Percentiles rank a stretch among this genome's conserved stretches.
These are phyloP conservation scores for Pisolithus thermaeus DNA, from an alignment of 1,284 basidiomycete genomes.

Conservation along the genomic window DNA sequence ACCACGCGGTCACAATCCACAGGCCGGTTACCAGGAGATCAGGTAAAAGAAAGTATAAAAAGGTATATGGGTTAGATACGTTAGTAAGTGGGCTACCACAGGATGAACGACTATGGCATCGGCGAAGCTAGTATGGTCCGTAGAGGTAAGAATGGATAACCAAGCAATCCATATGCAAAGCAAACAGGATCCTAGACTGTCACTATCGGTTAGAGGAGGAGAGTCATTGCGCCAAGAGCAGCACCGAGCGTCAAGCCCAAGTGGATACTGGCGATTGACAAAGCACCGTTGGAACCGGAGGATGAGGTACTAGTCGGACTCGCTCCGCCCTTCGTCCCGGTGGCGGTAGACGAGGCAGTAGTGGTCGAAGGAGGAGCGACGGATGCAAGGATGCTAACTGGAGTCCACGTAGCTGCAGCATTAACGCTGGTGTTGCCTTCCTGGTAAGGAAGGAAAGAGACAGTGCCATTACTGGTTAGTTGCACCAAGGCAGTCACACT, in stretches of 20 bases:
- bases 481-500: conserved; percentile 70
- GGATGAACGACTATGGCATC: background rate
- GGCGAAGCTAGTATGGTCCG: background rate
- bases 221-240: conserved; percentile 14
- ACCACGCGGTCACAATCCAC: background rate
- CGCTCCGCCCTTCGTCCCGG: conserved; percentile 13
- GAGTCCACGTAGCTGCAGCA: conserved; percentile 44
- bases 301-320: conserved; percentile 9
- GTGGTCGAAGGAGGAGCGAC: conserved; percentile 26
- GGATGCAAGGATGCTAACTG: conserved; percentile 33
- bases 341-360: conserved; percentile 12
- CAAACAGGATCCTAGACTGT: background rate
- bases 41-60: background rate
- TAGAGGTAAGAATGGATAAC: background rate
- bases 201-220: conserved; percentile 10
- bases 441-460: conserved; percentile 66
- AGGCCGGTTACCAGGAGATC: no score
- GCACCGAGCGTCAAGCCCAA: conserved; percentile 10
- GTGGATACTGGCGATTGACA: conserved; percentile 7
- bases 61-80: background rate
- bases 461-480: conserved; percentile 58
- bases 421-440: conserved; percentile 41
- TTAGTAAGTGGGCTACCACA: background rate
- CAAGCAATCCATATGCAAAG: background rate
- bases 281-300: conserved; percentile 7